Base-by-base conservation (phyloP, 2,329 filamentous ascomycete genomes). In the Aspergillus carbonarius region DNA sequence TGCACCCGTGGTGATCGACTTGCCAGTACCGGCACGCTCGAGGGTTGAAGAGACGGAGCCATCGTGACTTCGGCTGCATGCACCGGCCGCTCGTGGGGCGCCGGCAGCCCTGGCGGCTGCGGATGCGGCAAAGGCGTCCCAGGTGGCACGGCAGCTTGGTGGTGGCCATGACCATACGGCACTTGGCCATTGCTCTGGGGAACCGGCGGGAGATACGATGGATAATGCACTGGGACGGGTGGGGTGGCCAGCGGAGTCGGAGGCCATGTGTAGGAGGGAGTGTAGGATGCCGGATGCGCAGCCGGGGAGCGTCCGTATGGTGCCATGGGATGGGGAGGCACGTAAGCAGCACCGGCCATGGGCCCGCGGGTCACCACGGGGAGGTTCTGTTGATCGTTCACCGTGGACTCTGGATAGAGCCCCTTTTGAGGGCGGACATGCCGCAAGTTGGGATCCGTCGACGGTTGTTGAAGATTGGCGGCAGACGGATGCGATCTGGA, bases 341-440 rank as follows among this genome's bases (percentile, higher is more conserved):
- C 78, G 70, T 85, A 86, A 10, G 74, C 66, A 15, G 82, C 80
- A 9, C 83, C 84, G 32, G 79, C 76, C 83, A 88, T 87, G 5
- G 85, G 92, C 0, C 89, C 85, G 64, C 92, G 85, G 12, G 92
- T 93, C 39, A 96, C 85, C 2, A 91, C 88, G 12, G 93, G 91
- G 13, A 92, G 87, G 59, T 88, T 89, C 72, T 89, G 89, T 62
- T 88, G 83, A 70, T 97, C 93, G 71, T 92, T 91, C 66, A 97
- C 87, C 47, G 92, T 96, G 1, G 93, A 96, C 76, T 99, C 95
- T 0, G 95, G 95, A 74, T 99, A 99, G 86, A 98, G 92, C 72
- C 93, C 93, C 81, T 96, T 97, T 47, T 88, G 84, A 0, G 93
- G 93, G 2, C 91, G 82, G 62, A 99, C 95, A 70, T 90, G 85